Conservation (phyloP, 1,284 basidiomycete genomes). For the Microbotryum silenes-acaulis region DNA sequence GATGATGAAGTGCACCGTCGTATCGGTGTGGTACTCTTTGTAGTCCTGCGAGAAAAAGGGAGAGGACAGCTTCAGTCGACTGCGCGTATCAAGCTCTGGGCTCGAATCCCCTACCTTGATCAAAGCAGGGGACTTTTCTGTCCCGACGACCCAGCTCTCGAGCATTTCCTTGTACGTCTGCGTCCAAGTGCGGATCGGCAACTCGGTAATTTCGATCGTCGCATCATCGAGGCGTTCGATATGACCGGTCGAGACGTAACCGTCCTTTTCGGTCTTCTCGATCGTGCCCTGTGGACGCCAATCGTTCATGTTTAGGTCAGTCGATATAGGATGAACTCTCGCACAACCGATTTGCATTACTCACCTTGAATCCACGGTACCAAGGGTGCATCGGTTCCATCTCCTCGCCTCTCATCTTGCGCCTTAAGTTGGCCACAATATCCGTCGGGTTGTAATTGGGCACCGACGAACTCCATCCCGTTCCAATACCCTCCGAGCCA, state of each 20-base stretch:
- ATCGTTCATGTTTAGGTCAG: neutral
- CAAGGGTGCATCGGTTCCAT: constrained; percentile 82
- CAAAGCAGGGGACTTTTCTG: constrained; percentile 55
- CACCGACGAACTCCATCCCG: constrained; percentile 91
- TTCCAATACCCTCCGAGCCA: constrained; percentile 96
- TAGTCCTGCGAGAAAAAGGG: constrained; percentile 59
- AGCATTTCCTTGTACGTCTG: constrained; percentile 84
- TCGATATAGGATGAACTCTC: no score
- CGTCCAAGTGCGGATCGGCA: constrained; percentile 95
- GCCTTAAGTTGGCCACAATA: constrained; percentile 77
- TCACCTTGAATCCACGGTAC: constrained; percentile 79
- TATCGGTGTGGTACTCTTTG: constrained; percentile 90
- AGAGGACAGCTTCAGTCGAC: neutral
- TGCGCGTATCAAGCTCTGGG: constrained; percentile 13
- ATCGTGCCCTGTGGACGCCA: constrained; percentile 58
- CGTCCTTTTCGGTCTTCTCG: constrained; percentile 69
- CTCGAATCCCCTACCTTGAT: constrained; percentile 44
- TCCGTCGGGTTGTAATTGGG: constrained; percentile 92
- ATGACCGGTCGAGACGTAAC: constrained; percentile 76
- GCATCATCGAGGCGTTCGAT: constrained; percentile 72
- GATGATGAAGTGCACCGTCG: constrained; percentile 83
- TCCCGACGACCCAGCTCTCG: constrained; percentile 54
- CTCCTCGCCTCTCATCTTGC: constrained; percentile 81
- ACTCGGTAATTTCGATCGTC: constrained; percentile 88
- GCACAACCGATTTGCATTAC: constrained; percentile 13